Evolutionary conservation across 805 yeast genomes (phyloP).

Genomic region (Metschnikowia gruessii): DNA sequence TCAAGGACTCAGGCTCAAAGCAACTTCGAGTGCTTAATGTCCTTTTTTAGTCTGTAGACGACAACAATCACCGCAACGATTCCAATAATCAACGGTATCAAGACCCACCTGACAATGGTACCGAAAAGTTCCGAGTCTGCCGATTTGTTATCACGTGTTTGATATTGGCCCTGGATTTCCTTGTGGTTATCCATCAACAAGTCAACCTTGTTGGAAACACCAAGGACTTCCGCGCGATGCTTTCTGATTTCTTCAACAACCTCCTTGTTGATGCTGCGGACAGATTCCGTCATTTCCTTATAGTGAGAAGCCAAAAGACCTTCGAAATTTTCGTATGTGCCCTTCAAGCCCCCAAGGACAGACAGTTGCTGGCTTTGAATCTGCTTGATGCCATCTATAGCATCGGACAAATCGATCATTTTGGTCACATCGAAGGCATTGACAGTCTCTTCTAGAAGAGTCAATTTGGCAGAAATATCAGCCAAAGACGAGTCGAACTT

Average conservation of each 20-base stretch:
- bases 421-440: conserved; percentile 11
- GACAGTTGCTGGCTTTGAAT: conserved; percentile 21
- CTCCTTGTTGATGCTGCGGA: conserved; percentile 33
- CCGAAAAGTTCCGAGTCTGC: conserved; percentile 22
- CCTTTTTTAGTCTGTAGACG: conserved; percentile 55
- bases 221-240: conserved; percentile 36
- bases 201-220: conserved; percentile 37
- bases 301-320: conserved; percentile 29
- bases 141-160: conserved; percentile 13
- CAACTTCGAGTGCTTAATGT: conserved; percentile 60
- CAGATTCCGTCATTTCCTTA: conserved; percentile 30
- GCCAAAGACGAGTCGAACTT: conserved; percentile 10
- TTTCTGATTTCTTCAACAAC: conserved; percentile 42
- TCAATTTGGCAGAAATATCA: conserved; percentile 13
- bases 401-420: conserved; percentile 11
- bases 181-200: conserved; percentile 40
- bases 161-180: conserved; percentile 33
- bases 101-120: conserved; percentile 35
- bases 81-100: conserved; percentile 41
- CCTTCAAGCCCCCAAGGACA: conserved; percentile 20
- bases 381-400: conserved; percentile 20
- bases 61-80: conserved; percentile 43
- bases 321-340: conserved; percentile 27
- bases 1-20: conserved; percentile 28
- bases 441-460: conserved; percentile 9